Percentiles rank a stretch among this genome's conserved stretches.
These are phyloP conservation scores for Piper longum DNA, from an alignment of 164 flowering plant genomes.

Conservation along the genomic window DNA sequence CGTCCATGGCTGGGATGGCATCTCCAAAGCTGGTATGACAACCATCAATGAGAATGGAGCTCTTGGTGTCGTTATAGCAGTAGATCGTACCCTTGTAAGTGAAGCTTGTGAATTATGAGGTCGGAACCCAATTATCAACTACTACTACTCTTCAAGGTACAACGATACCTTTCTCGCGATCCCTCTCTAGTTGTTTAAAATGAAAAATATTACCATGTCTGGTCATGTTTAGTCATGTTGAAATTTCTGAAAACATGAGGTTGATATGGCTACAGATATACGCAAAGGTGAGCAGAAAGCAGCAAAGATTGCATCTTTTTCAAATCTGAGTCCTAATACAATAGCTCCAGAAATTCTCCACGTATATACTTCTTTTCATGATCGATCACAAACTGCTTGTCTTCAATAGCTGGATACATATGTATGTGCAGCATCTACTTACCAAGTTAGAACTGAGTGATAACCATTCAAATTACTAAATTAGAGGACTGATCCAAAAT, in stretches of 20 bases:
- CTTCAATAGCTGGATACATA: background rate
- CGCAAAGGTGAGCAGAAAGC: conserved; percentile 12
- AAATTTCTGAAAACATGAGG: conserved; percentile 20
- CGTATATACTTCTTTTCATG: background rate
- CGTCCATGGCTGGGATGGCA: too few relatives aligned
- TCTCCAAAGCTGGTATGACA: background rate
- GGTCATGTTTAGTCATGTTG: background rate
- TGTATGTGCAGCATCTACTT: conserved; percentile 17
- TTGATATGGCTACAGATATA: conserved; percentile 18
- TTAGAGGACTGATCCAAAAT: too few relatives aligned
- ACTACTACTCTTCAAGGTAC: conserved; percentile 22
- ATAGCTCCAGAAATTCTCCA: background rate
- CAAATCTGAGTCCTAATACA: background rate
- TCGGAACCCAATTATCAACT: conserved; percentile 28
- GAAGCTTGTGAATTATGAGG: conserved; percentile 20
- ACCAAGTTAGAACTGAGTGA: too few relatives aligned
- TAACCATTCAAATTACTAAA: too few relatives aligned
- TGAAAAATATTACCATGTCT: background rate
- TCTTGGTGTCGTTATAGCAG: conserved; percentile 11
- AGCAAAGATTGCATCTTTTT: background rate
- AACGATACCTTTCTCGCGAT: background rate
- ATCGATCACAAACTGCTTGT: background rate
- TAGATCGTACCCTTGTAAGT: conserved; percentile 1
- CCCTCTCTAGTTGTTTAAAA: background rate
- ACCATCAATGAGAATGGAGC: background rate